These are phyloP conservation scores for Wickerhamia fluorescens DNA, from an alignment of 805 yeast species.

Conservation along the genomic window DNA sequence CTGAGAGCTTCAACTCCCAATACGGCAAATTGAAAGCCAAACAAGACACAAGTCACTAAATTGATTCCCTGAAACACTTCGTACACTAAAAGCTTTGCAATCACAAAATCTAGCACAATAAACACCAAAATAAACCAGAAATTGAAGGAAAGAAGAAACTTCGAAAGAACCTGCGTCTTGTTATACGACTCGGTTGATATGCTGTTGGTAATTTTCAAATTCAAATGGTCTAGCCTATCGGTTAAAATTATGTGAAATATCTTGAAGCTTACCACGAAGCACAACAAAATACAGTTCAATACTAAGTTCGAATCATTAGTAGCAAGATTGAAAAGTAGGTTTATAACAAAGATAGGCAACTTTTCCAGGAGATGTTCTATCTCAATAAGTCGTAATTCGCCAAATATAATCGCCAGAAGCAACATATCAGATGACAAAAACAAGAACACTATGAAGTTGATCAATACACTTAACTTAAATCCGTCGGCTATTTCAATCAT, in stretches of 20 bases:
- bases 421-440: slow-evolving; percentile 26
- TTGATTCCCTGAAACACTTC: slow-evolving; percentile 44
- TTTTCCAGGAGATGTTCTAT: slow-evolving; percentile 49
- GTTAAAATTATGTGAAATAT: slow-evolving; percentile 71
- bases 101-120: slow-evolving; percentile 41
- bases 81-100: slow-evolving; percentile 51
- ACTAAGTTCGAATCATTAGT: slow-evolving; percentile 58
- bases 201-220: slow-evolving; percentile 21
- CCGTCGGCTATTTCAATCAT: slow-evolving; percentile 26
- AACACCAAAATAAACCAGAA: slow-evolving; percentile 40
- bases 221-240: slow-evolving; percentile 41
- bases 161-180: slow-evolving; percentile 18
- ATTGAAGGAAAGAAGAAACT: slow-evolving; percentile 31
- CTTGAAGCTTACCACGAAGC: slow-evolving; percentile 35
- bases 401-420: slow-evolving; percentile 55
- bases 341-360: slow-evolving; percentile 27
- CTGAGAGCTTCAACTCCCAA: slow-evolving; percentile 48
- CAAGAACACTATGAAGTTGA: slow-evolving; percentile 17
- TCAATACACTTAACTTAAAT: slow-evolving; percentile 18
- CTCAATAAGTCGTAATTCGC: slow-evolving; percentile 69
- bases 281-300: slow-evolving; percentile 35
- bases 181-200: not conserved
- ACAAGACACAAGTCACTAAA: slow-evolving; percentile 52
- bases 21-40: slow-evolving; percentile 72
- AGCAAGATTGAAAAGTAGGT: slow-evolving; percentile 58